Percentiles rank a stretch among this genome's conserved stretches.
Conservation (phyloP, 2,329 filamentous ascomycete species). For the Hymenoscyphus albidus region DNA sequence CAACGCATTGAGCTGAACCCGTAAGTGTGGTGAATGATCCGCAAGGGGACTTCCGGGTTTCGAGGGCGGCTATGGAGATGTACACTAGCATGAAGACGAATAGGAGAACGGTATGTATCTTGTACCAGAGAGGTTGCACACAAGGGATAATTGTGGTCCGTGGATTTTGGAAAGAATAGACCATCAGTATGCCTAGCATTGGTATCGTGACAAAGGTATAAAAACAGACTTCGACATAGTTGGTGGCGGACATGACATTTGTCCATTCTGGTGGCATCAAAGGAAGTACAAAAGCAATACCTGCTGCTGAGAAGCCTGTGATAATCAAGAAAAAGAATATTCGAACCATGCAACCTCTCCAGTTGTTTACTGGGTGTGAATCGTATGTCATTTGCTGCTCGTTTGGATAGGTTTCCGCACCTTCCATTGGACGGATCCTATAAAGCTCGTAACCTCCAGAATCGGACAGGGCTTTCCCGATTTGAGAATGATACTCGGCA, state of each 20-base stretch:
- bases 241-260: conserved; percentile 7
- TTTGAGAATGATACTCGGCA: neutral
- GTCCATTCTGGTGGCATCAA: neutral
- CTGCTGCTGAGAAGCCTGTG: neutral
- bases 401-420: neutral
- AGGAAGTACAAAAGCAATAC: conserved; percentile 11
- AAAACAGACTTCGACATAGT: conserved; percentile 16
- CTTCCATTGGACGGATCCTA: neutral
- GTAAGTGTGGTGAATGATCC: conserved; percentile 31
- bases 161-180: conserved; percentile 22
- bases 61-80: conserved; percentile 22
- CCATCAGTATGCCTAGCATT: conserved; percentile 10
- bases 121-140: conserved; percentile 27
- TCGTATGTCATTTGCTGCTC: neutral
- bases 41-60: conserved; percentile 25
- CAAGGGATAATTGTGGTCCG: conserved; percentile 29
- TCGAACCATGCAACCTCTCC: conserved; percentile 11
- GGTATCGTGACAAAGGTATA: conserved; percentile 22
- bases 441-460: neutral
- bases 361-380: conserved; percentile 5
- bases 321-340: conserved; percentile 10
- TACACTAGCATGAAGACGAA: conserved; percentile 10
- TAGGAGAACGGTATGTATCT: conserved; percentile 24
- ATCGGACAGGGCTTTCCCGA: neutral
- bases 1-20: neutral